Evolutionary conservation across 495 filamentous ascomycete genomes (phyloP), one percentile per base, ranked within the genome.

Genomic region (Penicillium longicatenatum): DNA sequence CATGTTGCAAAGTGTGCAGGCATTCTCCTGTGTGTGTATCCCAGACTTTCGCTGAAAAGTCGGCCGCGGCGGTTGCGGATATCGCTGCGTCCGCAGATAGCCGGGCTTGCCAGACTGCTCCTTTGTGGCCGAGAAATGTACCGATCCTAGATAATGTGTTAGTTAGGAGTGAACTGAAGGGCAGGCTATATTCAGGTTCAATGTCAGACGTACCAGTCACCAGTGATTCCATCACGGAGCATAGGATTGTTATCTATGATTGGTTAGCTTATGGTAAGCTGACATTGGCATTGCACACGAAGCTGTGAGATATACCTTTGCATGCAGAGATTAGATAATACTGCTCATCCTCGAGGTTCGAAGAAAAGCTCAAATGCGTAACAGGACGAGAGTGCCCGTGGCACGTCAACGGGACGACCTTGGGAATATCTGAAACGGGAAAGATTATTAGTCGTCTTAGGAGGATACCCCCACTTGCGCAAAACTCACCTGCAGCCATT

Each of bases 11-110:
- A 6, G 92, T 90, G 68, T 88, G 89, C 29, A 96, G 82, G 41
- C 89, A 87, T 79, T 97, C 95, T 62, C 94, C 94, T 5, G 89
- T 92, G 64, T 92, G 88, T 6, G 94, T 97, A 65, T 98, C 94
- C 94, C 94, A 98, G 42, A 98, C 86, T 70, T 94, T 96, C 87
- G 93, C 93, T 24, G 91, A 93, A 76, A 98, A 98, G 72, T 98
- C 94, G 42, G 94, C 94, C 20, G 92, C 93, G 26, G 88, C 94
- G 24, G 94, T 98, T 11, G 91, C 93, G 58, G 95, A 92, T 33
- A 92, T 86, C 31, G 84, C 84, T 7, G 92, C 91, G 73, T 98
- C 94, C 22, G 89, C 84, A 41, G 92, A 96, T 11, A 98, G 82
- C 52, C 93, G 84, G 24, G 92, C 89, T 78, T 96, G 92, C 90